Evolutionary conservation across 306 rosid genomes (phyloP).

Genomic region (Cucurbita pepo): DNA sequence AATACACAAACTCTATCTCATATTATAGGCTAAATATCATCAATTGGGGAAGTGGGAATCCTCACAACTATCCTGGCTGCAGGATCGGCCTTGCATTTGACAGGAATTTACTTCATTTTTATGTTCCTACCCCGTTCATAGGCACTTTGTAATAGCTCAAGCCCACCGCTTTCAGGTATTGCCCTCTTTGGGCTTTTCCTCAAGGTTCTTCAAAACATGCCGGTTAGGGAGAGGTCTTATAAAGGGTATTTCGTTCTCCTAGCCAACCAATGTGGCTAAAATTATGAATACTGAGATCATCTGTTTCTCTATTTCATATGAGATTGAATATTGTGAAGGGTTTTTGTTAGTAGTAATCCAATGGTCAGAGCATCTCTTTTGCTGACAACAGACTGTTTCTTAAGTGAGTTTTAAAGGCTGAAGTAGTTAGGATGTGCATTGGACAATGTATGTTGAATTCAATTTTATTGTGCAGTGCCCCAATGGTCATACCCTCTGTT

Average conservation of each 20-base stretch:
- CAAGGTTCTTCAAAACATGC: too few relatives aligned
- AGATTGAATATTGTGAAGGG: not conserved
- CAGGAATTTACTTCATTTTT: not conserved
- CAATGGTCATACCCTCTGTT: slow-evolving; percentile 3
- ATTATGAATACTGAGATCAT: not conserved
- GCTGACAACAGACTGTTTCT: not conserved
- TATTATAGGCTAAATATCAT: not conserved
- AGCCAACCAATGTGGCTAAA: too few relatives aligned
- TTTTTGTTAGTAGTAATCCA: not conserved
- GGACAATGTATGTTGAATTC: not conserved
- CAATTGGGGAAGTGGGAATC: not conserved
- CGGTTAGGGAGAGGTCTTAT: too few relatives aligned
- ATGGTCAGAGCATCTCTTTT: not conserved
- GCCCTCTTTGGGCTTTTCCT: too few relatives aligned
- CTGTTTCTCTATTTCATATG: not conserved
- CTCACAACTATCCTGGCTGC: not conserved
- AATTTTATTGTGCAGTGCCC: not conserved
- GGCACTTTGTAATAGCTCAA: too few relatives aligned
- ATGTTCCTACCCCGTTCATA: not conserved
- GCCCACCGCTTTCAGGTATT: too few relatives aligned
- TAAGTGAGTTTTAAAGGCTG: not conserved
- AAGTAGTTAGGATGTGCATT: not conserved
- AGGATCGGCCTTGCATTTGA: not conserved
- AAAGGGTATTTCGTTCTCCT: too few relatives aligned
- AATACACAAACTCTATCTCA: not conserved